Evolutionary conservation across 2,329 filamentous ascomycete genomes (phyloP), one percentile per base, ranked within the genome.

Genomic region (Aspergillus sp.): DNA sequence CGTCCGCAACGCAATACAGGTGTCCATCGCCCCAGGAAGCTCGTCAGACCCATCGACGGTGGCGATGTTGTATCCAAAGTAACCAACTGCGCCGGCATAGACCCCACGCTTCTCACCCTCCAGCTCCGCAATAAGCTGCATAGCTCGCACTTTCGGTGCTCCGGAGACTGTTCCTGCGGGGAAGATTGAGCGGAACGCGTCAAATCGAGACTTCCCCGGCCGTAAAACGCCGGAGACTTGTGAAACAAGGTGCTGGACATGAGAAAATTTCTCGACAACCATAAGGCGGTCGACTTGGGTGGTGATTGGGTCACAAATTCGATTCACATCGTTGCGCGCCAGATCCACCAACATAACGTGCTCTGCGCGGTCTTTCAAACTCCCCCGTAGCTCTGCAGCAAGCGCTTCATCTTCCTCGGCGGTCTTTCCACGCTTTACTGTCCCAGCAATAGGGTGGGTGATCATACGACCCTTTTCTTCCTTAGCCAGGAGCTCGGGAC

Each of bases 271-370:
- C 76, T 96, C 90, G 12, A 96, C 91, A 2, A 91, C 90, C 93
- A 98, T 97, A 62, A 98, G 80, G 53, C 91, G 86, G 80, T 99
- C 95, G 25, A 98, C 95, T 60, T 90, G 87, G 31, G 93, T 96
- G 27, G 90, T 91, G 39, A 88, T 81, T 17, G 95, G 95, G 76
- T 97, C 92, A 75, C 91, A 96, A 21, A 99, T 91, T 49, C 95
- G 88, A 79, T 97, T 98, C 66, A 99, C 87, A 75, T 99, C 95
- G 81, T 99, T 98, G 58, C 95, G 87, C 12, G 95, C 95, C 56
- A 98, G 82, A 73, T 99, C 93, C 47, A 98, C 95, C 66, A 99
- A 81, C 95, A 99, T 99, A 69, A 98, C 93, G 79, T 98, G 92
- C 78, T 96, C 91, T 51, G 91, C 91, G 53, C 91, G 87, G 79